Percentiles rank a stretch among this genome's conserved stretches.
phyloP scores from a whole-genome alignment of 2,329 filamentous ascomycete species.

The Botrytis galanthina region DNA sequence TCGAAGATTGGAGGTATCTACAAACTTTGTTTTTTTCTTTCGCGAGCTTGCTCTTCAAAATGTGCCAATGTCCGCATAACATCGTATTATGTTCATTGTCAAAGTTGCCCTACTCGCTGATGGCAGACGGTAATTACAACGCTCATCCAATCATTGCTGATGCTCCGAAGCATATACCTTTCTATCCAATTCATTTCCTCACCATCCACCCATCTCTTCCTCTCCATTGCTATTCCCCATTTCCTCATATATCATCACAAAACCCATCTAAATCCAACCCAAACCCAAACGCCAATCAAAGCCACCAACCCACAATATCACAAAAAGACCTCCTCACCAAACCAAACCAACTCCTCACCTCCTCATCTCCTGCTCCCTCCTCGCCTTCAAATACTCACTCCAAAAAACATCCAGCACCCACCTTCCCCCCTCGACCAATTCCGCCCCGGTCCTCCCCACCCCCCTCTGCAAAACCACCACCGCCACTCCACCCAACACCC shows the following conservation, averaged over 20 bases:
- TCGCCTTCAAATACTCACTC: conserved; percentile 56
- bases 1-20: neutral
- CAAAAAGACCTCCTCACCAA: neutral
- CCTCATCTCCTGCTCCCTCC: conserved; percentile 36
- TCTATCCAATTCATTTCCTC: neutral
- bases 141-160: neutral
- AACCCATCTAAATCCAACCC: no score
- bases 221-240: conserved; percentile 18
- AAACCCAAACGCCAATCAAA: neutral
- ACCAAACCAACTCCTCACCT: conserved; percentile 13
- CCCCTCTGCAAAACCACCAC: conserved; percentile 65
- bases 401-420: conserved; percentile 55
- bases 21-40: neutral
- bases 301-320: conserved; percentile 7
- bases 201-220: conserved; percentile 2
- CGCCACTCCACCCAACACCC: conserved; percentile 51
- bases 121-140: neutral
- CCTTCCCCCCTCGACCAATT: conserved; percentile 51
- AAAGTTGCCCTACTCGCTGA: neutral
- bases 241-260: no score
- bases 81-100: neutral
- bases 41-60: neutral
- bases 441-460: conserved; percentile 59
- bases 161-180: neutral
- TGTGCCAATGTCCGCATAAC: neutral